phyloP scores from a whole-genome alignment of 139 green algal species.

The Cymbomonas tetramitiformis region DNA sequence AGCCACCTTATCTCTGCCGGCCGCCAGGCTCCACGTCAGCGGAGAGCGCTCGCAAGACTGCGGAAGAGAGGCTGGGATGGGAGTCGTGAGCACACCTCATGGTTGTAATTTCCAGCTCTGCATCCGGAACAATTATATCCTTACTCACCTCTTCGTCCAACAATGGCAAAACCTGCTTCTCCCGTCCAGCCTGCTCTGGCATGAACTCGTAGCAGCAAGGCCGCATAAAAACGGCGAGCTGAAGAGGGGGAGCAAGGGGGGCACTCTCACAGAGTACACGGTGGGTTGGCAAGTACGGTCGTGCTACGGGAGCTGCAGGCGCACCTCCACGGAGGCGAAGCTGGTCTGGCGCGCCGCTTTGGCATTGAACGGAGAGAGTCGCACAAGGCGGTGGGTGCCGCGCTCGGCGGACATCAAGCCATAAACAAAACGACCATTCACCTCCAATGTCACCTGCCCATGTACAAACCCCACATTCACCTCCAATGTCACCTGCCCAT shows the following conservation, averaged over 20 bases:
- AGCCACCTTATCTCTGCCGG: no score
- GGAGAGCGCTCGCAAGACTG: no score
- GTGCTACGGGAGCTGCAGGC: no score
- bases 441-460: slow-evolving; percentile 58
- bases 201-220: slow-evolving; percentile 31
- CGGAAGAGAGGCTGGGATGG: no score
- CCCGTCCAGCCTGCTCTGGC: slow-evolving; percentile 39
- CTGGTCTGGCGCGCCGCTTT: slow-evolving; percentile 70
- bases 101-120: slow-evolving; percentile 74
- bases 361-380: slow-evolving; percentile 79
- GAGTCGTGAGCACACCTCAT: no score
- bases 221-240: no score
- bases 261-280: background rate
- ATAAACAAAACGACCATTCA: slow-evolving; percentile 59
- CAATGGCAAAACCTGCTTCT: slow-evolving; percentile 29
- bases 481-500: slow-evolving; percentile 61
- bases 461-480: slow-evolving; percentile 77
- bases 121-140: slow-evolving; percentile 39
- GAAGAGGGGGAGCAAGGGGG: no score
- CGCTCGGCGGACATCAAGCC: slow-evolving; percentile 66
- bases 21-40: no score
- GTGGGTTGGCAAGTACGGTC: background rate
- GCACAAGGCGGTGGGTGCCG: slow-evolving; percentile 85
- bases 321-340: slow-evolving; percentile 83
- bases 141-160: slow-evolving; percentile 22